These are phyloP conservation scores for Fagopyrum esculentum DNA, from an alignment of 148 eudicot species.

Conservation along the genomic window DNA sequence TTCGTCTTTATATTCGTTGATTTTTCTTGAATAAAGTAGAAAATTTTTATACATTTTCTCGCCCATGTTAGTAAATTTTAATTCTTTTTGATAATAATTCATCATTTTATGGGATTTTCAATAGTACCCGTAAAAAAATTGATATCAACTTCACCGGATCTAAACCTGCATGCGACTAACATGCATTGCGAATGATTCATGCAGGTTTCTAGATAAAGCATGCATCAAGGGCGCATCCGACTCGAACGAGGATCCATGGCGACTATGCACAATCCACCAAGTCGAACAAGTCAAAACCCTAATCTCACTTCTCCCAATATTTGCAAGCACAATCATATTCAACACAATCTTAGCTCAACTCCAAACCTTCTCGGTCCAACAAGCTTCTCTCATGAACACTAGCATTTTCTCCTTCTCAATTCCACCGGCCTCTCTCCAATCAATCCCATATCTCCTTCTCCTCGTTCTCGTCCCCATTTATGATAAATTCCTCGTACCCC, in stretches of 20 bases:
- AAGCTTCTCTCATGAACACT: constrained; percentile 78
- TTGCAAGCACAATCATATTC: constrained; percentile 81
- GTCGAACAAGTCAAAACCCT: constrained; percentile 87
- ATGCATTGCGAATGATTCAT: neutral
- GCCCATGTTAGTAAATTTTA: too few species aligned
- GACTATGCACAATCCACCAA: constrained; percentile 58
- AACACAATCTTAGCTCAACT: constrained; percentile 91
- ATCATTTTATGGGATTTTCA: too few species aligned
- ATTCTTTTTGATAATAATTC: too few species aligned
- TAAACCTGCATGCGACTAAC: too few species aligned
- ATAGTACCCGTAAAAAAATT: too few species aligned
- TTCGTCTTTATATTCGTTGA: too few species aligned
- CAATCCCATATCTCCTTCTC: constrained; percentile 84
- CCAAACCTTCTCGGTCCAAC: constrained; percentile 95
- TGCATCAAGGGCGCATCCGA: constrained; percentile 40
- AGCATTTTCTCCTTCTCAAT: constrained; percentile 45
- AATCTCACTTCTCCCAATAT: constrained; percentile 70
- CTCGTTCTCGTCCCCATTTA: constrained; percentile 77
- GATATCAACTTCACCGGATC: too few species aligned
- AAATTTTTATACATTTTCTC: too few species aligned
- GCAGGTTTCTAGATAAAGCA: constrained; percentile 84
- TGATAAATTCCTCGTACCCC: constrained; percentile 64
- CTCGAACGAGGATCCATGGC: constrained; percentile 38
- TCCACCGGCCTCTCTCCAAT: constrained; percentile 92
- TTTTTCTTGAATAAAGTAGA: too few species aligned